phyloP scores from a whole-genome alignment of 2,329 filamentous ascomycete genomes.

The Phyllosticta capitalensis region DNA sequence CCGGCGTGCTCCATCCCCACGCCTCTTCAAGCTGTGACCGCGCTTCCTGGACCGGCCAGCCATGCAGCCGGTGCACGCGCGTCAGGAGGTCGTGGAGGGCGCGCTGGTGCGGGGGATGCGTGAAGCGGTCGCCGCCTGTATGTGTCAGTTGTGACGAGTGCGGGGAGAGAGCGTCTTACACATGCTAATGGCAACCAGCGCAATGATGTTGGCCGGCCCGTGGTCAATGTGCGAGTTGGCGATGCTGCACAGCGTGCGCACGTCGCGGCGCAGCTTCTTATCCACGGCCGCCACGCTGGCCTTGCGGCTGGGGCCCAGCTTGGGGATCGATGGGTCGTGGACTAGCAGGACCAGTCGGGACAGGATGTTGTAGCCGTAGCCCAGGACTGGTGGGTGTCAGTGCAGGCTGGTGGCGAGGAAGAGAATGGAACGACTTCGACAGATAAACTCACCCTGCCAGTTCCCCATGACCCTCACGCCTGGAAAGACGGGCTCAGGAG shows the following conservation, averaged over 20 bases:
- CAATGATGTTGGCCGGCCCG: slow-evolving; percentile 27
- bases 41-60: slow-evolving; percentile 2
- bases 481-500: slow-evolving; percentile 16
- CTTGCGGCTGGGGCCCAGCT: slow-evolving; percentile 25
- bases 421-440: no score
- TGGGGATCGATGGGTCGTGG: slow-evolving; percentile 28
- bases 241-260: slow-evolving; percentile 26
- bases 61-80: neutral
- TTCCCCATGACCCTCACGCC: slow-evolving; percentile 27
- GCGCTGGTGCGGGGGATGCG: neutral
- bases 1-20: slow-evolving; percentile 1
- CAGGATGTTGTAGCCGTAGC: slow-evolving; percentile 23
- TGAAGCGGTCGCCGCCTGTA: slow-evolving; percentile 8
- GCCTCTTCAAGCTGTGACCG: neutral
- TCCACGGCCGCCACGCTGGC: slow-evolving; percentile 24
- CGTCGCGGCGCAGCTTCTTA: slow-evolving; percentile 10
- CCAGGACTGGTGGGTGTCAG: slow-evolving; percentile 7
- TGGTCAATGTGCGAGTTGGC: slow-evolving; percentile 25
- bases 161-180: slow-evolving; percentile 15
- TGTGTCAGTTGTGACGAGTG: no score
- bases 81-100: neutral
- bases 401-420: neutral
- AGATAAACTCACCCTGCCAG: slow-evolving; percentile 18
- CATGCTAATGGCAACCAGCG: slow-evolving; percentile 27
- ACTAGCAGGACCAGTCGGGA: slow-evolving; percentile 27